Evolutionary conservation across 495 filamentous ascomycete genomes (phyloP).

Genomic region (Beverwykella pulmonaria): DNA sequence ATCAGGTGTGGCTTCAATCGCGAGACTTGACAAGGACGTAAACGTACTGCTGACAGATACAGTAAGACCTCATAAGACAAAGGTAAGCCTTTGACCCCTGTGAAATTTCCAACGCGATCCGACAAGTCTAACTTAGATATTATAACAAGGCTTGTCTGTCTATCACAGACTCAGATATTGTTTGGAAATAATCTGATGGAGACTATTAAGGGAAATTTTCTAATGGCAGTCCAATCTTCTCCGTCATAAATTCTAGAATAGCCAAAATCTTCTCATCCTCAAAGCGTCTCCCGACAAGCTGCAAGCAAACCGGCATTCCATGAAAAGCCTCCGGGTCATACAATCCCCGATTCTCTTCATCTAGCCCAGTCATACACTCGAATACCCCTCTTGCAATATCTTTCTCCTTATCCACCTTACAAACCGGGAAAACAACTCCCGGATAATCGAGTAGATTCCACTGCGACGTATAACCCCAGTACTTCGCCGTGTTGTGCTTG

Average conservation of each 20-base stretch:
- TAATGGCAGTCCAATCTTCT: slow-evolving; percentile 38
- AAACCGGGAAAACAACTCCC: slow-evolving; percentile 58
- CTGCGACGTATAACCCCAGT: slow-evolving; percentile 72
- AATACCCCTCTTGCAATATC: slow-evolving; percentile 44
- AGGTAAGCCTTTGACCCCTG: too few relatives aligned
- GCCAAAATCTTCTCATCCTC: slow-evolving; percentile 54
- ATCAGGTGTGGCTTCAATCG: too few relatives aligned
- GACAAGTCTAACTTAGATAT: too few relatives aligned
- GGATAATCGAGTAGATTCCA: slow-evolving; percentile 78
- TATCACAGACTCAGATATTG: too few relatives aligned
- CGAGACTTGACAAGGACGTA: too few relatives aligned
- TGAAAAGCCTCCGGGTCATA: slow-evolving; percentile 43
- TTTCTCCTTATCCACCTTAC: slow-evolving; percentile 47
- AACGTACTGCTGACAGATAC: too few relatives aligned
- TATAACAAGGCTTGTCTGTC: too few relatives aligned
- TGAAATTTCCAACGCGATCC: too few relatives aligned
- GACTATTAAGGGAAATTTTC: neutral
- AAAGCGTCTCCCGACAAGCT: slow-evolving; percentile 49
- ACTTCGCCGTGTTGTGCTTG: slow-evolving; percentile 60
- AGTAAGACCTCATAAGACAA: too few relatives aligned
- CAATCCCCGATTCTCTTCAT: slow-evolving; percentile 47
- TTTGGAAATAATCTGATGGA: too few relatives aligned
- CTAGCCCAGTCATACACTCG: slow-evolving; percentile 45
- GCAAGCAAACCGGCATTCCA: slow-evolving; percentile 47
- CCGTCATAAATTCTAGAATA: slow-evolving; percentile 45